A percentile compares a stretch with the other conserved stretches of the same genome.
Conservation (phyloP, 192 early-diverging fungal species). For the Phycomyces blakesleeanus region DNA sequence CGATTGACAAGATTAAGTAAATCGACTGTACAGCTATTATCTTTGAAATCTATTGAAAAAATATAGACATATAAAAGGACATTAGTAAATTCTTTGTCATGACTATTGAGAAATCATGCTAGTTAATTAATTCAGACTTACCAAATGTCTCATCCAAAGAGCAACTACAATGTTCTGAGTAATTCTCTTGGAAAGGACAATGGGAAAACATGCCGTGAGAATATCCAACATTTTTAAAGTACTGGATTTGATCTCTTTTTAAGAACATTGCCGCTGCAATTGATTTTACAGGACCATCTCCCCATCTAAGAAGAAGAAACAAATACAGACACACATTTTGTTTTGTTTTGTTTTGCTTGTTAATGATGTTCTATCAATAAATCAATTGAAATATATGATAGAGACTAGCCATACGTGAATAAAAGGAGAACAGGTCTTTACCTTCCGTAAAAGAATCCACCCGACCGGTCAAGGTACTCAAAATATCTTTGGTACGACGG, state of each 20-base stretch:
- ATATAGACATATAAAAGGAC: neutral
- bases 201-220: slow-evolving; percentile 55
- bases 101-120: neutral
- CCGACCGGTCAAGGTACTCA: slow-evolving; percentile 66
- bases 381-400: neutral
- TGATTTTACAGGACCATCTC: slow-evolving; percentile 67
- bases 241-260: slow-evolving; percentile 61
- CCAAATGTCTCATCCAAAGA: slow-evolving; percentile 42
- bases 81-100: no score
- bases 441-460: slow-evolving; percentile 87
- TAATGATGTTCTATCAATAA: neutral
- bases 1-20: slow-evolving; percentile 4
- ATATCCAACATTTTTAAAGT: slow-evolving; percentile 73
- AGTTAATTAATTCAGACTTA: slow-evolving; percentile 24
- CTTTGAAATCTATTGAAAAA: slow-evolving; percentile 2
- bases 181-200: slow-evolving; percentile 58
- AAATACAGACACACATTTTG: neutral
- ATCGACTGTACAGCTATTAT: slow-evolving; percentile 5
- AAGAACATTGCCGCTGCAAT: slow-evolving; percentile 64
- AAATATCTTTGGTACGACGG: slow-evolving; percentile 63
- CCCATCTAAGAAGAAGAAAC: slow-evolving; percentile 51
- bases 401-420: no score
- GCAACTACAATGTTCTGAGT: slow-evolving; percentile 44
- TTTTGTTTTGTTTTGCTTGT: neutral
- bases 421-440: no score